These are phyloP conservation scores for Bruguiera gymnorhiza DNA, from an alignment of 345 rosid genomes.

Conservation along the genomic window DNA sequence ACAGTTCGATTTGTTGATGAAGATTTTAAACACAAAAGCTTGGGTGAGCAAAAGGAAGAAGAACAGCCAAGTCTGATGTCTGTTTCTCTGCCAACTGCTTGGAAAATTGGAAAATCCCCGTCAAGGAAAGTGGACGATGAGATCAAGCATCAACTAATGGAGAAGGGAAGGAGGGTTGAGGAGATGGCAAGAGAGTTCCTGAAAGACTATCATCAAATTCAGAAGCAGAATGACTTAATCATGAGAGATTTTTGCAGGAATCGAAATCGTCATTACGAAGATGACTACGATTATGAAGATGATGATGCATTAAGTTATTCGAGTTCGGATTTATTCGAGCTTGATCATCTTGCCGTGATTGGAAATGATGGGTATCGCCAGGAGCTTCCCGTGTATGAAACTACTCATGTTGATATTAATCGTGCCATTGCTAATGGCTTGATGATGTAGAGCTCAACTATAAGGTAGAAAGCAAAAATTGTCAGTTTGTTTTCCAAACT, in stretches of 20 bases:
- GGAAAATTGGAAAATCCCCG: conserved; percentile 45
- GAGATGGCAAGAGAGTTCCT: conserved; percentile 46
- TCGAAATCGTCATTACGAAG: neutral
- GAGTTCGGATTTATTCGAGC: conserved; percentile 32
- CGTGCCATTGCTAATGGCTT: conserved; percentile 51
- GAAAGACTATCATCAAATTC: conserved; percentile 34
- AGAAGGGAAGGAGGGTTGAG: conserved; percentile 38
- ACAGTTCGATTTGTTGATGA: conserved; percentile 71
- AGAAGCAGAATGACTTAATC: conserved; percentile 24
- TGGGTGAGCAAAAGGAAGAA: conserved; percentile 30
- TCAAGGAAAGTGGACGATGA: conserved; percentile 28
- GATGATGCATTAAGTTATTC: conserved; percentile 29
- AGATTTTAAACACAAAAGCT: conserved; percentile 47
- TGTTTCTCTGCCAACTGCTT: conserved; percentile 36
- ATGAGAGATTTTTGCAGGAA: conserved; percentile 6
- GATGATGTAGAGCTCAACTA: conserved; percentile 2
- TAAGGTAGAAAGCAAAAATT: neutral
- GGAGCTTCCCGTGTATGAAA: conserved; percentile 72
- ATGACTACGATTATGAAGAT: conserved; percentile 12
- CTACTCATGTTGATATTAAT: conserved; percentile 48
- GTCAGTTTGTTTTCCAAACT: neutral
- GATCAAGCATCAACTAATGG: conserved; percentile 7
- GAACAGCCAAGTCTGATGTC: conserved; percentile 25
- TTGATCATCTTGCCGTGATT: conserved; percentile 26
- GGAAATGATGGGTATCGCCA: conserved; percentile 35